Evolutionary conservation across 2,329 filamentous ascomycete species (phyloP), one percentile per base, ranked within the genome.

Genomic region (Ceratocystis cacaofunesta): DNA sequence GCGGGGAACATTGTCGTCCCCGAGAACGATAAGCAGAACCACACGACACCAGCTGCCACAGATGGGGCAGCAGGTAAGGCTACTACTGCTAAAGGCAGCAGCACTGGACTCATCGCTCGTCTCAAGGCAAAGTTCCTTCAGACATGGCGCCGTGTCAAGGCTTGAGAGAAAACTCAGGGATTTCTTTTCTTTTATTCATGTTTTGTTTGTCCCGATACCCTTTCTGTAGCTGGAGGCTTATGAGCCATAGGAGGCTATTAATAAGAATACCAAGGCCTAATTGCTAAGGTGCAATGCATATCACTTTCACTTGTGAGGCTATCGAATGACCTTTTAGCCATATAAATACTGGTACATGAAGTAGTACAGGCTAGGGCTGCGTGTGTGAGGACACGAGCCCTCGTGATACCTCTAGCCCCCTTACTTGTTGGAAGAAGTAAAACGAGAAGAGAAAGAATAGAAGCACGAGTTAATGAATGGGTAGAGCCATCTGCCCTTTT

Each of bases 1-100:
- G 81, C 79, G 8, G 83, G 82, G 63, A 85, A 85, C 72, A 80
- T 79, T 72, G 76, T 79, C 69, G 69, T 75, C 58, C 71, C 71
- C 10, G 70, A 68, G 44, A 70, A 74, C 66, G 69, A 71, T 6
- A 69, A 71, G 17, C 71, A 73, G 28, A 71, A 73, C 69, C 70
- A 70, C 50, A 62, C 69, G 41, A 65, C 69, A 43, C 67, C 67
- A n/a, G 67, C 62, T 41, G 69, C 68, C 57, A 67, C 64, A 44
- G 69, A 72, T 7, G 75, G 75, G 64, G 70, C 74, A 61, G 82
- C 81, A 19, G 72, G 84, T 55, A 75, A 82, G 65, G 76, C 77
- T 19, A 71, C 73, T 1, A 77, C 80, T 69, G 81, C 80, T 74
- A 81, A 82, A 68, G 77, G 69, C 57, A 30, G 17, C n/a, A 46